phyloP scores from a whole-genome alignment of 139 green algal genomes.

The Chlamydomonas schloesseri region DNA sequence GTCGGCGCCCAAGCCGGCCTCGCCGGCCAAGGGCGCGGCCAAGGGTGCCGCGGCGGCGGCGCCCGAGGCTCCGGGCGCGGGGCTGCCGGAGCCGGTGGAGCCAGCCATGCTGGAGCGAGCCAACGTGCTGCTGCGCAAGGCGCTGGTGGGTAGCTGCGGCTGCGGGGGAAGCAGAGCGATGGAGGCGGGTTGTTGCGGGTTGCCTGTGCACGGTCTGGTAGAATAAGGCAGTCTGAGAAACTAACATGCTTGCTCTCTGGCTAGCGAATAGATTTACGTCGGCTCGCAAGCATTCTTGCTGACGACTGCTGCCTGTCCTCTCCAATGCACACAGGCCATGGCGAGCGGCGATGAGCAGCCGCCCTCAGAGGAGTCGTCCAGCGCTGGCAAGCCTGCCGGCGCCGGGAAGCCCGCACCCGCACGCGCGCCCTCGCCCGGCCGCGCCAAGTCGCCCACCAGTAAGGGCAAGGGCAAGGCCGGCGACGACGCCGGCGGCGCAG shows the following conservation, averaged over 20 bases:
- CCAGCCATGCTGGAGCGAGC: conserved; percentile 53
- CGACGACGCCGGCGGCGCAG: not conserved
- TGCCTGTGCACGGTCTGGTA: too few species aligned
- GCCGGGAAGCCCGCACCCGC: not conserved
- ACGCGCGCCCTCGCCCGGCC: not conserved
- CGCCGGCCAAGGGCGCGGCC: not conserved
- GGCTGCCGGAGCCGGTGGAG: conserved; percentile 51
- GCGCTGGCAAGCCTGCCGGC: not conserved
- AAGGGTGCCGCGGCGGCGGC: not conserved
- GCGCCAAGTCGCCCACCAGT: conserved; percentile 25
- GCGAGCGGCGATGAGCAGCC: conserved; percentile 24
- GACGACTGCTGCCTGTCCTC: not conserved
- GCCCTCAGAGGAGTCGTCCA: not conserved
- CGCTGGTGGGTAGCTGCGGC: conserved; percentile 11
- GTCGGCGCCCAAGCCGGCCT: not conserved
- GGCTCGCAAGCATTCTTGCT: too few species aligned
- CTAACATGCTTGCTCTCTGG: too few species aligned
- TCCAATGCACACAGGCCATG: not conserved
- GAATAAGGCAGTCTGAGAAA: too few species aligned
- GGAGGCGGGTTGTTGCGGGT: too few species aligned
- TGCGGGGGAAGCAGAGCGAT: too few species aligned
- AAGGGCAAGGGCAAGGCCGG: conserved; percentile 16
- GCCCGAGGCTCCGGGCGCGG: not conserved
- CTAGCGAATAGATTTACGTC: too few species aligned
- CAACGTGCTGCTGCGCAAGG: conserved; percentile 38